Base-by-base conservation (phyloP, 352 stramenopile genomes). In the Blastocystis sp. region DNA sequence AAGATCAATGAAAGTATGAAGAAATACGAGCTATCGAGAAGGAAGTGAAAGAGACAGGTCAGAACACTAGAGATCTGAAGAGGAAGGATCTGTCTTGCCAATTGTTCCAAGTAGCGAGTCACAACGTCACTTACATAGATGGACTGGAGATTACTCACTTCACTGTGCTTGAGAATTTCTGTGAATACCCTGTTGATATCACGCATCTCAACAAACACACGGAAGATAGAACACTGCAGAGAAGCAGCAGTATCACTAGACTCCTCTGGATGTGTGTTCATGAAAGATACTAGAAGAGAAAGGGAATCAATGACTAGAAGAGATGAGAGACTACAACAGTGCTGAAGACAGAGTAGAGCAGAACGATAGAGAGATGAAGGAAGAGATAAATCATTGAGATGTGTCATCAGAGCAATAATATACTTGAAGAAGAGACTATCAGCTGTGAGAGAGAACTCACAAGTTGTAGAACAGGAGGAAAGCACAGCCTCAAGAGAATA, bases 151-250 rank as follows among this genome's bases (percentile, higher is more conserved):
- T 44, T 7, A 0, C 9, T 13, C 6, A 68, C n/a, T 19, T 27
- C 24, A 35, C 44, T 66, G 17, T 60, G 33, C n/a, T 24, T 30
- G 4, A 84, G 73, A 37, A 84, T 68, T 0, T 19, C 27, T 24
- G 73, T 27, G 33, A 84, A 84, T 0, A 30, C 24, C 22, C 15
- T 37, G 53, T 84, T 84, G 13, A 84, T 68, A 35, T 84, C 73
- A 40, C 73, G 73, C 73, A 84, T 84, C 51, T 84, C 73, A 22
- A 44, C 53, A 42, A 66, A 84, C 5, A 84, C 56, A 22, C 30
- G 44, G 17, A 84, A 68, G 22, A 84, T 68, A 51, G 44, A 66
- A 56, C 27, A 42, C 30, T 64, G 42, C 17, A 84, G 56, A 9
- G 17, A 33, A 30, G 48, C 51, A 37, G 40, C 22, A 1, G 73